Evolutionary conservation across 306 rosid genomes (phyloP).

Genomic region (Medicago truncatula): MtrunA17r5.0-ANR NC_053042.1:33306501-33307000

Average conservation of each 20-base stretch:
- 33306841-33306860: neutral
- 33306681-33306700: constrained; percentile 36
- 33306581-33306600: neutral
- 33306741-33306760: constrained; percentile 44
- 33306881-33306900: neutral
- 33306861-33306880: neutral
- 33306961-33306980: neutral
- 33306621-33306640: constrained; percentile 16
- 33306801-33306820: constrained; percentile 57
- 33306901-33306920: neutral
- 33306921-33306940: neutral
- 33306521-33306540: too few species aligned
- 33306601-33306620: constrained; percentile 40
- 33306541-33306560: too few species aligned
- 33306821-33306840: constrained; percentile 45
- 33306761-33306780: constrained; percentile 40
- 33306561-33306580: too few species aligned
- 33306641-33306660: constrained; percentile 15
- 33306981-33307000: neutral
- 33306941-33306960: neutral
- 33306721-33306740: constrained; percentile 40
- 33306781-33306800: constrained; percentile 35
- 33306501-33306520: too few species aligned
- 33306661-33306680: constrained; percentile 7
- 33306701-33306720: constrained; percentile 63